phyloP scores from a whole-genome alignment of 495 filamentous ascomycete species.

The Parmelia sp. region DNA sequence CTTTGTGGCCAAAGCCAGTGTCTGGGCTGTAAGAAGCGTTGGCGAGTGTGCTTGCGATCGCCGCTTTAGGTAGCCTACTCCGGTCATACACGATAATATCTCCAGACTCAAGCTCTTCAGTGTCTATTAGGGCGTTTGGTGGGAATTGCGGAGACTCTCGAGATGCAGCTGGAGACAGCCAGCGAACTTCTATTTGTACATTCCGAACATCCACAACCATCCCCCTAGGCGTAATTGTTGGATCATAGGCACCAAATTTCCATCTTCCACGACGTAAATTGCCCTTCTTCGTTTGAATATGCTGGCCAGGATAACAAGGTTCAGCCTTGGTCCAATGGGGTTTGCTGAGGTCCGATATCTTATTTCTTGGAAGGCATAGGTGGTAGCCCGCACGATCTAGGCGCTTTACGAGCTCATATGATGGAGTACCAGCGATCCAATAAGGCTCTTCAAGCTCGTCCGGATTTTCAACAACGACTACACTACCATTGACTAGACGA shows the following conservation, averaged over 20 bases:
- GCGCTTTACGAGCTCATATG: slow-evolving; percentile 8
- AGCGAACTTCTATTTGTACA: slow-evolving; percentile 40
- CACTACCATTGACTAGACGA: slow-evolving; percentile 31
- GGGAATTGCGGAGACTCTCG: slow-evolving; percentile 2
- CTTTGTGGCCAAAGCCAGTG: slow-evolving; percentile 37
- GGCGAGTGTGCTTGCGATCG: slow-evolving; percentile 23
- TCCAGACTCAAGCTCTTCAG: slow-evolving; percentile 25
- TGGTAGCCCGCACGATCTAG: slow-evolving; percentile 15
- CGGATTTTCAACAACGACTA: slow-evolving; percentile 34
- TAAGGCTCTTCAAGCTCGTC: slow-evolving; percentile 32
- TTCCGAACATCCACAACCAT: slow-evolving; percentile 46
- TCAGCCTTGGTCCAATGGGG: slow-evolving; percentile 15
- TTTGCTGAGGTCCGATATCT: slow-evolving; percentile 3
- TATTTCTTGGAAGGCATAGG: background rate
- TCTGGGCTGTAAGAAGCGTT: slow-evolving; percentile 22
- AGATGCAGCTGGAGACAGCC: slow-evolving; percentile 44
- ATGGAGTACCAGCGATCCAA: slow-evolving; percentile 16
- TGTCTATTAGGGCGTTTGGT: slow-evolving; percentile 16
- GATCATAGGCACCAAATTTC: slow-evolving; percentile 44
- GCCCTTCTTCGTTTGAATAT: slow-evolving; percentile 42
- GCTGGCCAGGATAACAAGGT: slow-evolving; percentile 40
- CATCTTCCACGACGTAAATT: slow-evolving; percentile 46
- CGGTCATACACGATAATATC: slow-evolving; percentile 28
- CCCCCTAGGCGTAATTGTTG: slow-evolving; percentile 36
- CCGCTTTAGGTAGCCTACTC: slow-evolving; percentile 12